Conservation (phyloP, 768 basidiomycete species). For the Lactifluus pinguis region DNA sequence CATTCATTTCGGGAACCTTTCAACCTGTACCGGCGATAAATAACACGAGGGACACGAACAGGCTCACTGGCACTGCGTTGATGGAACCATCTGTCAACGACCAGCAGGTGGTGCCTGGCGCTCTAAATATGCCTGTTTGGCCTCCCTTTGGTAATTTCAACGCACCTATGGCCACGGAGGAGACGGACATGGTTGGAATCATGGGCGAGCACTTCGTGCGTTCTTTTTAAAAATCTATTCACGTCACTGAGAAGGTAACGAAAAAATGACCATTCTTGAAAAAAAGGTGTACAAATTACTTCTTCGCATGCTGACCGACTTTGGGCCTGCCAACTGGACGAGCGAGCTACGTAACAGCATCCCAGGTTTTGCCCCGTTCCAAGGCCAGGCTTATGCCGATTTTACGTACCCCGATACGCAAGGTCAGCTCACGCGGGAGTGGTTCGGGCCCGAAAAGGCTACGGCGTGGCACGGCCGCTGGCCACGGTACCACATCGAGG, state of each 20-base stretch:
- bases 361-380: conserved; percentile 18
- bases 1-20: neutral
- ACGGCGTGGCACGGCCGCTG: conserved; percentile 19
- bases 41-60: neutral
- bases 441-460: conserved; percentile 16
- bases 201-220: conserved; percentile 20
- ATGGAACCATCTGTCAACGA: neutral
- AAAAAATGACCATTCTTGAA: neutral
- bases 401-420: conserved; percentile 21
- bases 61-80: neutral
- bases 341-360: conserved; percentile 20
- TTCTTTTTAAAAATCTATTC: neutral
- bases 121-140: neutral
- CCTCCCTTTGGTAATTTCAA: conserved; percentile 1
- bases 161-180: neutral
- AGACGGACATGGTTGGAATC: conserved; percentile 14
- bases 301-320: conserved; percentile 12
- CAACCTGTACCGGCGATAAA: neutral
- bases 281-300: conserved; percentile 18
- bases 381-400: conserved; percentile 18
- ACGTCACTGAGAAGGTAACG: neutral
- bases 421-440: conserved; percentile 20
- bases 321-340: conserved; percentile 24
- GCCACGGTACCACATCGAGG: conserved; percentile 25
- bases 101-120: neutral